Conservation (phyloP, 1,284 basidiomycete genomes). For the Apiotrichum gracile region DNA sequence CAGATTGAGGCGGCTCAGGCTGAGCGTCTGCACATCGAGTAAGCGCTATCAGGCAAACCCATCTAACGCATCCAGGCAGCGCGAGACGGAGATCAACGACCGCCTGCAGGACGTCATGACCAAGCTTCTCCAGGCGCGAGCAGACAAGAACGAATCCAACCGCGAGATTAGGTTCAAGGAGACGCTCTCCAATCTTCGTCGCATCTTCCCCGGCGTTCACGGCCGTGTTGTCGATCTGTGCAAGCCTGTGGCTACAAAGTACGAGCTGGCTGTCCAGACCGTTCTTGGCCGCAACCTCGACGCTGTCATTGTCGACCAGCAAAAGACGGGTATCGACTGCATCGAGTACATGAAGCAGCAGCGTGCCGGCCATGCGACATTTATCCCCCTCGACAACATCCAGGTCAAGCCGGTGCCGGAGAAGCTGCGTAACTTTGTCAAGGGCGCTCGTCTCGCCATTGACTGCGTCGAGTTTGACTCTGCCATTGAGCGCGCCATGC, state of each 20-base stretch:
- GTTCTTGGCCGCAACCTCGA: conserved; percentile 92
- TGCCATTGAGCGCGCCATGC: conserved; percentile 84
- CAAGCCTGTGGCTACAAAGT: conserved; percentile 87
- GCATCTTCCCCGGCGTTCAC: conserved; percentile 83
- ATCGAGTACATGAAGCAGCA: conserved; percentile 97
- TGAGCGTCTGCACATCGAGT: conserved; percentile 37
- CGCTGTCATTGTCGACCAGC: conserved; percentile 90
- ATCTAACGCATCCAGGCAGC: conserved; percentile 55
- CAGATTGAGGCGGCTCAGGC: conserved; percentile 36
- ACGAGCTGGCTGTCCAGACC: conserved; percentile 89
- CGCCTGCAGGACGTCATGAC: conserved; percentile 76
- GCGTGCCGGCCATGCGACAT: conserved; percentile 89
- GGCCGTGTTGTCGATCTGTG: conserved; percentile 89
- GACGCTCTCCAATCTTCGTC: conserved; percentile 71
- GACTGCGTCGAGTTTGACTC: conserved; percentile 89
- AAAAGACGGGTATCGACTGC: conserved; percentile 95
- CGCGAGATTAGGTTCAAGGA: conserved; percentile 80
- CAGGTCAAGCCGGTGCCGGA: conserved; percentile 91
- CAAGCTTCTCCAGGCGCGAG: conserved; percentile 79
- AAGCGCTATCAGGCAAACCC: not conserved
- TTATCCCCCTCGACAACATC: conserved; percentile 94
- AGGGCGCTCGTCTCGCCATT: conserved; percentile 85
- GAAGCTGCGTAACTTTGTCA: conserved; percentile 84
- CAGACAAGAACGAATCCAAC: conserved; percentile 79
- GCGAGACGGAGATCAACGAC: conserved; percentile 84